These are phyloP conservation scores for Coemansia sp. DNA, from an alignment of 192 early-diverging fungal genomes.

Conservation along the genomic window DNA sequence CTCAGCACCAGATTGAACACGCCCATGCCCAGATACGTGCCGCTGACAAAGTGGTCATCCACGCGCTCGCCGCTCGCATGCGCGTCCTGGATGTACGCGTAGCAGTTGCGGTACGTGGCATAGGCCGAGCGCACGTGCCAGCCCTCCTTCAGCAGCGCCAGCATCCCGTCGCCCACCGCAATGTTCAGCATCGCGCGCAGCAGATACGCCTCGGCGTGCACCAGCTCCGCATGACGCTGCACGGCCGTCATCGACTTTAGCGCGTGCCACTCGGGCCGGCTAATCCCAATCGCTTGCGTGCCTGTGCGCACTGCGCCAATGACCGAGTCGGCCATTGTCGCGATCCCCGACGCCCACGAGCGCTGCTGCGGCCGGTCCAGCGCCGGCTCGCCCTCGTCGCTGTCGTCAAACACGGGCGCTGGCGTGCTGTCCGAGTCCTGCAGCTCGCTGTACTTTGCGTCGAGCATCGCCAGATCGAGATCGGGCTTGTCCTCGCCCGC, in stretches of 20 bases:
- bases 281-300: constrained; percentile 41
- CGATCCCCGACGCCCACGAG: constrained; percentile 39
- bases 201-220: constrained; percentile 75
- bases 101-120: constrained; percentile 61
- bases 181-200: constrained; percentile 73
- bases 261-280: constrained; percentile 33
- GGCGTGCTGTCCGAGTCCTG: constrained; percentile 1
- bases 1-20: constrained; percentile 78
- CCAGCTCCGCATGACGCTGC: constrained; percentile 66
- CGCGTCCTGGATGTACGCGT: constrained; percentile 55
- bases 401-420: neutral
- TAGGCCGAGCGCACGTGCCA: constrained; percentile 72
- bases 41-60: constrained; percentile 81
- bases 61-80: constrained; percentile 56
- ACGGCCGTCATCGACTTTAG: constrained; percentile 25
- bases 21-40: constrained; percentile 74
- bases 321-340: constrained; percentile 40
- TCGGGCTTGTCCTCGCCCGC: constrained; percentile 7
- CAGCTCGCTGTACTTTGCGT: constrained; percentile 31
- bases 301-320: constrained; percentile 35
- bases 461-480: constrained; percentile 20
- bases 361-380: constrained; percentile 24
- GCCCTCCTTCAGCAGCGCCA: constrained; percentile 75
- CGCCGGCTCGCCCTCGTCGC: neutral
- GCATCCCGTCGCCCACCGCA: constrained; percentile 69